Conservation (phyloP, 2,329 filamentous ascomycete species). For the Chaetomium sp. region DNA sequence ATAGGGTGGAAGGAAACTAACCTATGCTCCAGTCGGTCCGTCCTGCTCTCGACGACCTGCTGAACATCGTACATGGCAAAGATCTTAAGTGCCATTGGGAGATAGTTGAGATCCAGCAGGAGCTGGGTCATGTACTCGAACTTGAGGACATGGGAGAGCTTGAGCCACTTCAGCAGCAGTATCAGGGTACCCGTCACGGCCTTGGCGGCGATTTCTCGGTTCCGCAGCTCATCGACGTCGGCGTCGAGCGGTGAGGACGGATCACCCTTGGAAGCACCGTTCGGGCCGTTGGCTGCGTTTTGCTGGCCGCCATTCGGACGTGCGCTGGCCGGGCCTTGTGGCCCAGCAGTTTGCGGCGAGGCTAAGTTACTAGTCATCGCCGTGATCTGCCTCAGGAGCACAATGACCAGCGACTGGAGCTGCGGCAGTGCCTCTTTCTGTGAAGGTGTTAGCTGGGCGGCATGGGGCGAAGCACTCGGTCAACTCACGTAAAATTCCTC, state of each 20-base stretch:
- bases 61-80: constrained; percentile 95
- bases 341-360: constrained; percentile 53
- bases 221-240: constrained; percentile 78
- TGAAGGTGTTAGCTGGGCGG: constrained; percentile 36
- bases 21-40: constrained; percentile 81
- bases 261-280: constrained; percentile 42
- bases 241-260: constrained; percentile 61
- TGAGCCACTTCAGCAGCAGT: constrained; percentile 93
- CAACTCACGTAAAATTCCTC: constrained; percentile 81
- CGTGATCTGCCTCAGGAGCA: constrained; percentile 85
- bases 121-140: constrained; percentile 96
- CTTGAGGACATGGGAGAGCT: constrained; percentile 89
- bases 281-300: constrained; percentile 39
- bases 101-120: constrained; percentile 90
- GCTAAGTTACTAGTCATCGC: constrained; percentile 86
- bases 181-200: constrained; percentile 88
- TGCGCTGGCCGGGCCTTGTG: constrained; percentile 43
- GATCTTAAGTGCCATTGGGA: constrained; percentile 88
- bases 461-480: constrained; percentile 32
- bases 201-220: constrained; percentile 85
- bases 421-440: constrained; percentile 78
- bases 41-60: constrained; percentile 81
- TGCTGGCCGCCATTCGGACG: constrained; percentile 46
- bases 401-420: constrained; percentile 89
- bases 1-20: constrained; percentile 44